These are phyloP conservation scores for Exophiala lecanii-corni DNA, from an alignment of 2,329 filamentous ascomycete species.

Conservation along the genomic window DNA sequence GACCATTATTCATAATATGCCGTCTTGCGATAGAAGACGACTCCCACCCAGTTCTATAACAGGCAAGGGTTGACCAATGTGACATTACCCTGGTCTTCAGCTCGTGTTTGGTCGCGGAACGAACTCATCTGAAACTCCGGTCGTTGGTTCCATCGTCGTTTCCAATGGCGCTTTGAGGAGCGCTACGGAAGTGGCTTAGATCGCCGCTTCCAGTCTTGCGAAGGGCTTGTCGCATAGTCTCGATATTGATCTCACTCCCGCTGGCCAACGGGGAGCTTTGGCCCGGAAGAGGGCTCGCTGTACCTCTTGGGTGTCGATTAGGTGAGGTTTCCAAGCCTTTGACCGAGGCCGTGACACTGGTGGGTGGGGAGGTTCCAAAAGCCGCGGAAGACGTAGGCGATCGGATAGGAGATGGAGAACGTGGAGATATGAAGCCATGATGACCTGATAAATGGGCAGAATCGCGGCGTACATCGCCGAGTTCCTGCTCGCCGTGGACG, in stretches of 20 bases:
- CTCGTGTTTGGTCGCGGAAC: background rate
- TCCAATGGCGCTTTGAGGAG: constrained; percentile 31
- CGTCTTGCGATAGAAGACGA: no score
- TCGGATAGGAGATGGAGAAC: constrained; percentile 74
- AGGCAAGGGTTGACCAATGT: no score
- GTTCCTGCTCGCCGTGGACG: constrained; percentile 64
- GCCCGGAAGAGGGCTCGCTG: constrained; percentile 58
- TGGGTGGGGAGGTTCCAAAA: constrained; percentile 65
- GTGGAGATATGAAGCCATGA: constrained; percentile 31
- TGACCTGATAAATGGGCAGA: constrained; percentile 53
- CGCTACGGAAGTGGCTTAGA: constrained; percentile 46
- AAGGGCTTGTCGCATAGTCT: constrained; percentile 89
- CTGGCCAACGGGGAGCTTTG: constrained; percentile 49
- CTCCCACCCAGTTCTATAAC: no score
- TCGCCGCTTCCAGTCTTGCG: constrained; percentile 81
- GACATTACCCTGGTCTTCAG: background rate
- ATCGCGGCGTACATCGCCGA: constrained; percentile 48
- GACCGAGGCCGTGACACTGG: constrained; percentile 69
- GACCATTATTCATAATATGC: no score
- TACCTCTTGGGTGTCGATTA: constrained; percentile 47
- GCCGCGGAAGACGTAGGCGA: constrained; percentile 73
- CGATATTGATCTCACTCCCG: constrained; percentile 73
- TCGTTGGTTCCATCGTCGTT: constrained; percentile 30
- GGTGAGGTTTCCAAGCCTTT: constrained; percentile 71
- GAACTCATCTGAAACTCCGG: constrained; percentile 18